phyloP scores from a whole-genome alignment of 306 rosid species.

The Crotalaria pallida region DNA sequence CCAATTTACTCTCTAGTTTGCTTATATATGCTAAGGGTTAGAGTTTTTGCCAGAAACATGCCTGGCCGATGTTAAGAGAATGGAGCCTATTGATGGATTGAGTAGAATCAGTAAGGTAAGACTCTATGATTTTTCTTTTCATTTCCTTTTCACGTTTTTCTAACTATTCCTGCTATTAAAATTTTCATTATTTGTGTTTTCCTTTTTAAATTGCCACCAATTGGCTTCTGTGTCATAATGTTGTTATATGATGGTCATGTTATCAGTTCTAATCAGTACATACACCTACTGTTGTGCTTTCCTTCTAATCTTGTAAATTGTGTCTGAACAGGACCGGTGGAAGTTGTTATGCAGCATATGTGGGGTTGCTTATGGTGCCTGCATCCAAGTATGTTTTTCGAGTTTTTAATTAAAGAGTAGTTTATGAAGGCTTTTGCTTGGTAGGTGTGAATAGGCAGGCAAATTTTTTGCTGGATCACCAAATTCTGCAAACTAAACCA shows the following conservation, averaged over 20 bases:
- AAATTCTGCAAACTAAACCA: neutral
- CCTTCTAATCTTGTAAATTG: slow-evolving; percentile 16
- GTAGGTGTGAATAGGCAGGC: neutral
- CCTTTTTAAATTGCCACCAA: neutral
- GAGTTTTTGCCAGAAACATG: slow-evolving; percentile 74
- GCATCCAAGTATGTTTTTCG: slow-evolving; percentile 80
- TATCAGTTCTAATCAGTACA: neutral
- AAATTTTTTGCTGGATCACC: neutral
- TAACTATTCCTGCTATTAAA: neutral
- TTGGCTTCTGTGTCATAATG: slow-evolving; percentile 14
- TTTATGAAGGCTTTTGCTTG: slow-evolving; percentile 2
- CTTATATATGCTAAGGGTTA: slow-evolving; percentile 29
- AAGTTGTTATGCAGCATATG: slow-evolving; percentile 95
- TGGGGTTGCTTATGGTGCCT: slow-evolving; percentile 94
- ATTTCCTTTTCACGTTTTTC: neutral
- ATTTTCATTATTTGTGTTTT: slow-evolving; percentile 14
- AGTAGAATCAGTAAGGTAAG: slow-evolving; percentile 83
- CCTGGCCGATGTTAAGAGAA: slow-evolving; percentile 88
- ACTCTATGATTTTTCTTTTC: neutral
- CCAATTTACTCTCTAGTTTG: neutral
- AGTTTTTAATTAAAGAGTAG: slow-evolving; percentile 15
- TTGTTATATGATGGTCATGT: neutral
- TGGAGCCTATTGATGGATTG: slow-evolving; percentile 98
- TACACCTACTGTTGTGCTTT: neutral
- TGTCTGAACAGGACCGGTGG: slow-evolving; percentile 89